Evolutionary conservation across 495 filamentous ascomycete genomes (phyloP), one percentile per base, ranked within the genome.

Genomic region (Eremomyces bilateralis): DNA sequence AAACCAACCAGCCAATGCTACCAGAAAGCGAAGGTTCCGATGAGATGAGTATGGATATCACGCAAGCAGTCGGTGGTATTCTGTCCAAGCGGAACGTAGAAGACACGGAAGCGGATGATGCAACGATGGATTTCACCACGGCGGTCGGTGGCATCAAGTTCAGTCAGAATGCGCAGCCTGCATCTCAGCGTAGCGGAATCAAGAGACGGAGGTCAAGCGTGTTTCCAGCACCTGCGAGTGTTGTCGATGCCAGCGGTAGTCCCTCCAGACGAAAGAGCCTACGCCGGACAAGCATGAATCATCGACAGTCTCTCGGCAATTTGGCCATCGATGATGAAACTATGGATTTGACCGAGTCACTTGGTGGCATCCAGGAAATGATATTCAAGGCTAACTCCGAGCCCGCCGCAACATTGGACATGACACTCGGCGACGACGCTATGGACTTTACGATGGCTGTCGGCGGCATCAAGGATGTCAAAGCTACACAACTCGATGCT

Each of bases 371-470:
- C 33, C 54, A 43, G 34, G 24, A 27, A 27, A 27, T 13, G 24
- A 6, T 6, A 27, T 6, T 13, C 24, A 27, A 27, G 4, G 8
- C 4, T 16, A 30, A 33, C 19, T 37, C 20, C 17, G 31, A 51
- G 39, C 22, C 44, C 31, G 4, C 44, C 28, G 27, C 46, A 42
- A 36, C 32, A 22, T 21, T 17, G 46, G 24, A 38, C 20, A 29
- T 25, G 25, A 5, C 43, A 21, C 19, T 56, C 37, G 66, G 61
- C 16, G 71, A 82, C 24, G 63, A 70, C 46, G 73, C 80, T 1
- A 78, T 84, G 76, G 74, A 85, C 38, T 60, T 90, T 35, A 88
- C 78, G 2, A 69, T 62, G 44, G 76, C 70, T 24, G 58, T 83
- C 30, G 80, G 81, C n/a, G n/a, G 5, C 5, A 20, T 4, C 18